A percentile compares a stretch with the other conserved stretches of the same genome.
phyloP scores from a whole-genome alignment of 768 basidiomycete genomes.

The Hysterangium stoloniferum region DNA sequence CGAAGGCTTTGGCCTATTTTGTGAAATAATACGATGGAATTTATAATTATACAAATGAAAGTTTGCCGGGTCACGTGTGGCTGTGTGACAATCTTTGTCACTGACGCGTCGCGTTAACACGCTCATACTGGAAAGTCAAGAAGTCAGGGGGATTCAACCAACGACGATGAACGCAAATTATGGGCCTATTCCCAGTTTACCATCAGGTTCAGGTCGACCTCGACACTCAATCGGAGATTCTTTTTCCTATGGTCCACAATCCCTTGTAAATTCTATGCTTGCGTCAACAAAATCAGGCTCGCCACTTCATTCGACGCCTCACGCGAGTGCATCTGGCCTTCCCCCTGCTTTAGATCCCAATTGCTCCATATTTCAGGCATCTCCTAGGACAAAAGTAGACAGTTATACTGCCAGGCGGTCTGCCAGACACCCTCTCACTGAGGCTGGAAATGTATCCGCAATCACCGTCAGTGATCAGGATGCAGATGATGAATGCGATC shows the following conservation, averaged over 20 bases:
- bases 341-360: slow-evolving; percentile 55
- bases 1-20: no score
- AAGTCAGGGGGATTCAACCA: neutral
- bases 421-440: slow-evolving; percentile 59
- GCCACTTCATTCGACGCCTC: slow-evolving; percentile 36
- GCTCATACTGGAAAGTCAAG: neutral
- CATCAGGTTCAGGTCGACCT: slow-evolving; percentile 28
- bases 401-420: slow-evolving; percentile 20
- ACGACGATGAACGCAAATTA: slow-evolving; percentile 6
- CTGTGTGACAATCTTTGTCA: neutral
- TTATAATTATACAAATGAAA: neutral
- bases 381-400: slow-evolving; percentile 51
- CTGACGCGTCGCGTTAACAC: slow-evolving; percentile 10
- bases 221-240: slow-evolving; percentile 70
- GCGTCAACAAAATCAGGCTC: slow-evolving; percentile 52
- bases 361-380: slow-evolving; percentile 66
- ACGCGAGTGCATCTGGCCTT: slow-evolving; percentile 33
- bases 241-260: slow-evolving; percentile 78
- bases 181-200: slow-evolving; percentile 4
- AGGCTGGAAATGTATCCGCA: slow-evolving; percentile 59
- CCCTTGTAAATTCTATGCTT: slow-evolving; percentile 61
- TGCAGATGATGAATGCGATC: slow-evolving; percentile 50
- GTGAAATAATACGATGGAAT: no score
- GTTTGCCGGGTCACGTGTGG: slow-evolving; percentile 2
- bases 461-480: slow-evolving; percentile 40